A percentile compares a stretch with the other conserved stretches of the same genome.
Conservation (phyloP, 441 rosid genomes). For the Jatropha podagrica region DNA sequence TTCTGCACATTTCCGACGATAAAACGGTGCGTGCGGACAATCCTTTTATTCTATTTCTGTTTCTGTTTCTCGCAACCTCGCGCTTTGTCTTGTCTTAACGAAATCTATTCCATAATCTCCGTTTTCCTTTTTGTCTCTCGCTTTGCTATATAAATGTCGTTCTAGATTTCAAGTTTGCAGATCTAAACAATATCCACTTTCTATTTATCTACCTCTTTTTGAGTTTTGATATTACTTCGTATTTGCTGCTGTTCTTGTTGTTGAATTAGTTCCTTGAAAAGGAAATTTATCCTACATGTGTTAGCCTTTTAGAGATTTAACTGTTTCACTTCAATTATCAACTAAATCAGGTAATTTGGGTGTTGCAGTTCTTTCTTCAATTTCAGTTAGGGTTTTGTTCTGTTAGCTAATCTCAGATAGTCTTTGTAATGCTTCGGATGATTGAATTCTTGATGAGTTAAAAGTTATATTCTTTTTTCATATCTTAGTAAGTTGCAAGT, state of each 20-base stretch:
- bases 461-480: background rate
- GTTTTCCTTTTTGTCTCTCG: background rate
- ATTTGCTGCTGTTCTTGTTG: background rate
- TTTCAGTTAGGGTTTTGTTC: constrained; percentile 2
- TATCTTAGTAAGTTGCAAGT: background rate
- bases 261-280: background rate
- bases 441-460: background rate
- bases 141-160: background rate
- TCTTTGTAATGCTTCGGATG: background rate
- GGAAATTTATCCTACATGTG: constrained; percentile 14
- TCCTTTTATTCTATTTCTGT: too few relatives aligned
- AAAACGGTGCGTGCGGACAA: too few relatives aligned
- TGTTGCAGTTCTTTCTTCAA: background rate
- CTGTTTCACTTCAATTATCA: constrained; percentile 22
- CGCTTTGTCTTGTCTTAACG: too few relatives aligned
- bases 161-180: background rate
- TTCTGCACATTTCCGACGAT: too few relatives aligned
- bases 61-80: background rate
- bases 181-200: constrained; percentile 17
- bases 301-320: constrained; percentile 32
- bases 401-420: background rate
- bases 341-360: background rate
- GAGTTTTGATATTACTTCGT: background rate
- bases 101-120: background rate
- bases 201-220: background rate